These are phyloP conservation scores for Grigorovia transvaalensis DNA, from an alignment of 805 yeast genomes.

Conservation along the genomic window DNA sequence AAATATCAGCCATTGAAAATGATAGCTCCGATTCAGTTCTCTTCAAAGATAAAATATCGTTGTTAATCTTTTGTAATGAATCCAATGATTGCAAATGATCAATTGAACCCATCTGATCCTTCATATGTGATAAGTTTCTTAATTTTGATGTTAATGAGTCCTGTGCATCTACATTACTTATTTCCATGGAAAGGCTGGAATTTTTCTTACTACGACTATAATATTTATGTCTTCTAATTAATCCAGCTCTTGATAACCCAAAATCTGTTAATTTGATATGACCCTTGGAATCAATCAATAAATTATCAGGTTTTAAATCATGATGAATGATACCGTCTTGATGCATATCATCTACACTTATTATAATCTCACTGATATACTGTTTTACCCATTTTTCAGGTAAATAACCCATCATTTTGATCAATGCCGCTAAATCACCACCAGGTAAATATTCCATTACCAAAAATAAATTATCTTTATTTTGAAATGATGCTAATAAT, in stretches of 20 bases:
- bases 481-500: slow-evolving; percentile 79
- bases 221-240: slow-evolving; percentile 64
- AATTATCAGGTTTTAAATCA: slow-evolving; percentile 90
- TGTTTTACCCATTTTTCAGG: slow-evolving; percentile 81
- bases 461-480: slow-evolving; percentile 70
- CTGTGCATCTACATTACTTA: not conserved
- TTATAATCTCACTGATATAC: slow-evolving; percentile 81
- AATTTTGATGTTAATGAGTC: not conserved
- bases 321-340: slow-evolving; percentile 83
- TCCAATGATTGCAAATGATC: slow-evolving; percentile 1
- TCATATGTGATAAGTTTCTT: slow-evolving; percentile 1
- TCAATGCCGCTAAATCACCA: slow-evolving; percentile 85
- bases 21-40: slow-evolving; percentile 26
- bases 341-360: slow-evolving; percentile 86
- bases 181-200: slow-evolving; percentile 1
- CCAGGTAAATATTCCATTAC: slow-evolving; percentile 97
- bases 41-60: slow-evolving; percentile 10
- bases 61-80: slow-evolving; percentile 1
- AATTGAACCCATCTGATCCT: slow-evolving; percentile 1
- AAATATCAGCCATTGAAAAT: slow-evolving; percentile 18
- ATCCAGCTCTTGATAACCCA: slow-evolving; percentile 85
- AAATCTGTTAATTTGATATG: slow-evolving; percentile 91
- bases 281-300: slow-evolving; percentile 76
- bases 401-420: slow-evolving; percentile 70
- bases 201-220: slow-evolving; percentile 4